Percentiles rank a stretch among this genome's conserved stretches.
Evolutionary conservation across 192 early-diverging fungal species (phyloP).

Genomic region (Coemansia sp.): DNA sequence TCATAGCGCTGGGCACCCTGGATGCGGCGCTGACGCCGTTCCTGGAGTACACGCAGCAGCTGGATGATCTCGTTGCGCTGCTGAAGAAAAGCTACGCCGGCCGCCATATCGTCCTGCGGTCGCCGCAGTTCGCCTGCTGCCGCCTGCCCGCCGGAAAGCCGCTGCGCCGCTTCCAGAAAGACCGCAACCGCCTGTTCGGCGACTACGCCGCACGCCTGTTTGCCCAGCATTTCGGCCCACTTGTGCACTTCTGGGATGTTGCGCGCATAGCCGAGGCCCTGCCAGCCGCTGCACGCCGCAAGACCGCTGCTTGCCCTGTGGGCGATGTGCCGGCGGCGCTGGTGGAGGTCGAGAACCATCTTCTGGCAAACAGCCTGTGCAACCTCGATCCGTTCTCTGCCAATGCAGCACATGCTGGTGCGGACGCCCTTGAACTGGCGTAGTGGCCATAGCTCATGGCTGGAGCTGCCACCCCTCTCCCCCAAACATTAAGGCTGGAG

Average conservation of each 20-base stretch:
- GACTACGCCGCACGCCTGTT: slow-evolving; percentile 17
- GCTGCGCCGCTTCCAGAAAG: slow-evolving; percentile 20
- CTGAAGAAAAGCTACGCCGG: slow-evolving; percentile 11
- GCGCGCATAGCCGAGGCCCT: slow-evolving; percentile 13
- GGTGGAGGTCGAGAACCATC: slow-evolving; percentile 22
- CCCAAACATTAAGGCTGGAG: too few relatives aligned
- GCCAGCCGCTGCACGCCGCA: slow-evolving; percentile 5
- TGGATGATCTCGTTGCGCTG: slow-evolving; percentile 13
- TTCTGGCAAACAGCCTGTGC: slow-evolving; percentile 17
- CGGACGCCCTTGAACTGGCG: background rate
- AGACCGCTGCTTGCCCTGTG: slow-evolving; percentile 2
- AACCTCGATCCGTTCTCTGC: slow-evolving; percentile 4
- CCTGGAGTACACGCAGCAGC: slow-evolving; percentile 19
- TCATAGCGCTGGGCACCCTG: slow-evolving; percentile 12
- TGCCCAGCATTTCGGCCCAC: slow-evolving; percentile 9
- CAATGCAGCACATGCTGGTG: background rate
- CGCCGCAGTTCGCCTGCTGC: slow-evolving; percentile 30
- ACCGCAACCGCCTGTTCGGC: slow-evolving; percentile 22
- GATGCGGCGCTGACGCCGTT: slow-evolving; percentile 19
- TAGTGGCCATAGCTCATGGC: background rate
- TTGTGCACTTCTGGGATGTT: slow-evolving; percentile 20
- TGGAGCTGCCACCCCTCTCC: too few relatives aligned
- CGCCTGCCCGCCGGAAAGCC: slow-evolving; percentile 14
- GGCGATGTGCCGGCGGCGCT: slow-evolving; percentile 19
- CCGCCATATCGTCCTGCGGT: slow-evolving; percentile 16